These are phyloP conservation scores for Septoria linicola DNA, from an alignment of 2,329 filamentous ascomycete species.

Conservation along the genomic window DNA sequence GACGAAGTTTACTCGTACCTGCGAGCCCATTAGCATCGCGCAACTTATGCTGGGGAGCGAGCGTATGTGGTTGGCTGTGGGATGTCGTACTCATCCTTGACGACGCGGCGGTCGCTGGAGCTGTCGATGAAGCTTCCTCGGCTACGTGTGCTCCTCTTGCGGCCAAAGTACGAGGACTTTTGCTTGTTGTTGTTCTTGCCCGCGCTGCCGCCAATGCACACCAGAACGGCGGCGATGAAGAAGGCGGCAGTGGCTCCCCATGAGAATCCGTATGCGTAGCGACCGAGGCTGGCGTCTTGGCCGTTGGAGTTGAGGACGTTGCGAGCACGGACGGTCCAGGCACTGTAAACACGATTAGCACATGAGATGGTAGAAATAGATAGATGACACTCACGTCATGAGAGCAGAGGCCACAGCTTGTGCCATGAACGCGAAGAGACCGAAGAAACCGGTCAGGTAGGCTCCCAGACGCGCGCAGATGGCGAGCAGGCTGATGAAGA, in stretches of 20 bases:
- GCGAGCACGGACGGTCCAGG: slow-evolving; percentile 68
- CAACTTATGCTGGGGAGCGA: slow-evolving; percentile 10
- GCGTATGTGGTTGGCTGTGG: slow-evolving; percentile 7
- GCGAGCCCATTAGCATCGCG: slow-evolving; percentile 9
- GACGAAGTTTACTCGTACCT: slow-evolving; percentile 14
- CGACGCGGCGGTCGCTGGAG: slow-evolving; percentile 59
- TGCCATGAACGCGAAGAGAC: slow-evolving; percentile 65
- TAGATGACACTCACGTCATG: slow-evolving; percentile 65
- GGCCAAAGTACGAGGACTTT: slow-evolving; percentile 48
- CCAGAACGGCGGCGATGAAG: slow-evolving; percentile 65
- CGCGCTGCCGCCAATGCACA: slow-evolving; percentile 61
- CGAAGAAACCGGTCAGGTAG: slow-evolving; percentile 61
- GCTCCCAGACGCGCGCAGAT: slow-evolving; percentile 70
- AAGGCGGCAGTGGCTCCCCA: slow-evolving; percentile 70
- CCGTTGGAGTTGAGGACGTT: slow-evolving; percentile 60
- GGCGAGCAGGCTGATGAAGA: slow-evolving; percentile 67
- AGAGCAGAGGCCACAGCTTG: slow-evolving; percentile 65
- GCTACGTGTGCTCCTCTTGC: slow-evolving; percentile 51
- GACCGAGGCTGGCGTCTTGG: slow-evolving; percentile 61
- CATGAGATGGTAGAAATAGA: slow-evolving; percentile 25
- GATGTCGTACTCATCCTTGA: slow-evolving; percentile 68
- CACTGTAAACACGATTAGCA: slow-evolving; percentile 43
- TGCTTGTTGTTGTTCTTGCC: slow-evolving; percentile 44
- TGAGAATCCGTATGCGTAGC: slow-evolving; percentile 71
- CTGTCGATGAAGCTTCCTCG: slow-evolving; percentile 57